phyloP scores from a whole-genome alignment of 2,329 filamentous ascomycete species.

The Pseudocercospora fuligena region DNA sequence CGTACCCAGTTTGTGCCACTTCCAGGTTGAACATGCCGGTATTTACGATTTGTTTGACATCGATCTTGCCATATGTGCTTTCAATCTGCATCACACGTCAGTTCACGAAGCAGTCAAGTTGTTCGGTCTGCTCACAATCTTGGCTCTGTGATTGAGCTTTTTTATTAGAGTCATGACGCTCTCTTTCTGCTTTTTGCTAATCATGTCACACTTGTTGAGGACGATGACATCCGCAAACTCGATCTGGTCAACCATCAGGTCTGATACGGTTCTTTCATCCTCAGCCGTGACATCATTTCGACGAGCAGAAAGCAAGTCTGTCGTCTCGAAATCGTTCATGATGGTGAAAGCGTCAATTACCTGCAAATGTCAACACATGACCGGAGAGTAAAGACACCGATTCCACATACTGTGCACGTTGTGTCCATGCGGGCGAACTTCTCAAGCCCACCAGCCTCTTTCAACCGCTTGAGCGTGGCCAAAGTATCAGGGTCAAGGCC shows the following conservation, averaged over 20 bases:
- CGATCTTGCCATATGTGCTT: conserved; percentile 62
- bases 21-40: conserved; percentile 69
- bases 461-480: conserved; percentile 34
- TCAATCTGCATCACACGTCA: conserved; percentile 48
- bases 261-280: conserved; percentile 74
- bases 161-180: conserved; percentile 39
- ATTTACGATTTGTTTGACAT: conserved; percentile 67
- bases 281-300: conserved; percentile 65
- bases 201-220: conserved; percentile 71
- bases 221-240: conserved; percentile 77
- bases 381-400: background rate
- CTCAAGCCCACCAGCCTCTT: conserved; percentile 65
- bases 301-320: conserved; percentile 68
- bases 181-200: conserved; percentile 49
- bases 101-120: background rate
- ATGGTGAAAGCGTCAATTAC: conserved; percentile 76
- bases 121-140: conserved; percentile 46
- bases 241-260: conserved; percentile 77
- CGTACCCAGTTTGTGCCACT: conserved; percentile 66
- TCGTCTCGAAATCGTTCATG: conserved; percentile 72
- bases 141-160: conserved; percentile 69
- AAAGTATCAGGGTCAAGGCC: conserved; percentile 30
- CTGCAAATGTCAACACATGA: background rate
- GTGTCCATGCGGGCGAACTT: conserved; percentile 71
- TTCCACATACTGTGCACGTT: conserved; percentile 60